Evolutionary conservation across 129 eudicot species (phyloP).

Genomic region (Sambucus nigra): DNA sequence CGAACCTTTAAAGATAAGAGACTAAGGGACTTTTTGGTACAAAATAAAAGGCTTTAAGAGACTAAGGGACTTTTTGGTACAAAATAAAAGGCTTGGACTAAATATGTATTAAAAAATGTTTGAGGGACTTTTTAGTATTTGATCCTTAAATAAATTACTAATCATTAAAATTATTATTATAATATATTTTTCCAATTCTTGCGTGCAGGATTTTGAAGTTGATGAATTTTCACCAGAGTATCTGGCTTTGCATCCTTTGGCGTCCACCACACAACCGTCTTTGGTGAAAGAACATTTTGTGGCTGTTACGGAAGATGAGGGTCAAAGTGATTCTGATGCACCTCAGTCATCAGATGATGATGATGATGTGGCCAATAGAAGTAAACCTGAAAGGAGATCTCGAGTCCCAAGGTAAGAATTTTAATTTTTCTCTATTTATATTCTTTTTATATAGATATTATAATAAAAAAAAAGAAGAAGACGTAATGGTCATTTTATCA

Average conservation of each 20-base stretch:
- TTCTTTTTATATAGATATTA: too few relatives aligned
- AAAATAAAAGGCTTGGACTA: too few relatives aligned
- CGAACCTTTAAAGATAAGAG: too few relatives aligned
- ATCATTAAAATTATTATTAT: too few relatives aligned
- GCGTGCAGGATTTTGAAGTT: constrained; percentile 71
- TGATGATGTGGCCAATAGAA: constrained; percentile 26
- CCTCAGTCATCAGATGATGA: constrained; percentile 38
- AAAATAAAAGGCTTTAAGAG: too few relatives aligned
- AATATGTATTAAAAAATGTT: too few relatives aligned
- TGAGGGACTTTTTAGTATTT: too few relatives aligned
- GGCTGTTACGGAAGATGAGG: constrained; percentile 38
- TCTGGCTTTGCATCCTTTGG: constrained; percentile 75
- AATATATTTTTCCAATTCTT: not conserved
- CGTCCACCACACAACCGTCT: constrained; percentile 50
- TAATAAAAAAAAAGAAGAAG: too few relatives aligned
- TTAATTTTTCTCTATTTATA: not conserved
- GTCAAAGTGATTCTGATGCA: constrained; percentile 43
- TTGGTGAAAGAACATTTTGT: constrained; percentile 86
- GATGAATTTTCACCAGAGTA: constrained; percentile 76
- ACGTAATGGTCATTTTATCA: too few relatives aligned
- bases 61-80: too few relatives aligned
- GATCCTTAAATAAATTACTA: too few relatives aligned
- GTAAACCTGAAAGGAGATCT: constrained; percentile 27
- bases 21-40: too few relatives aligned
- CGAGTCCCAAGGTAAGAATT: constrained; percentile 51